Percentiles rank a stretch among this genome's conserved stretches.
These are phyloP conservation scores for Musa beccarii DNA, from an alignment of 176 grass and related monocot genomes.

Conservation along the genomic window DNA sequence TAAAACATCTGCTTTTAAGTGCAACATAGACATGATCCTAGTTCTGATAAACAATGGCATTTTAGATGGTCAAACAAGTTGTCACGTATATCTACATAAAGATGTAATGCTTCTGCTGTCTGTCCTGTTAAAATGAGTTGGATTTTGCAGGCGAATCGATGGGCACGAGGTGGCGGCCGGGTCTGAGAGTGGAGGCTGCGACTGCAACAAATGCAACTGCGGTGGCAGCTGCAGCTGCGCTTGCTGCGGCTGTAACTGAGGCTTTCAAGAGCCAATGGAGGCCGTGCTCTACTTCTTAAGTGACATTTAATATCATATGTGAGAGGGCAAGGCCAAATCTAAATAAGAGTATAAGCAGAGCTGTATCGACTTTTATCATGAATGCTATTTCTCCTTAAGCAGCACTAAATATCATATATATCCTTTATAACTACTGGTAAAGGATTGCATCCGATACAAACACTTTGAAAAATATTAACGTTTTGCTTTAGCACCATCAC, in stretches of 20 bases:
- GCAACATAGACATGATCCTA: too few species aligned
- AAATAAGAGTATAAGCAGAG: neutral
- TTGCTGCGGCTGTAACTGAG: constrained; percentile 11
- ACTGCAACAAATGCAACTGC: constrained; percentile 1
- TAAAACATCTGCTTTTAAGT: too few species aligned
- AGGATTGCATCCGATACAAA: too few species aligned
- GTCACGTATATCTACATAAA: too few species aligned
- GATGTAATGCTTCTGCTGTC: neutral
- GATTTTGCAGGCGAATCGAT: neutral
- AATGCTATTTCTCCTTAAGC: neutral
- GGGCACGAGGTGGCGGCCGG: neutral
- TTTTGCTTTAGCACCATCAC: too few species aligned
- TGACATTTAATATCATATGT: neutral
- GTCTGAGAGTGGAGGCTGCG: constrained; percentile 4
- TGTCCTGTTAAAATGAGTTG: neutral
- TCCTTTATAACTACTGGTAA: too few species aligned
- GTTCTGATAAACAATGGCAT: too few species aligned
- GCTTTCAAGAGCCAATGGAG: neutral
- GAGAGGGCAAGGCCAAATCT: neutral
- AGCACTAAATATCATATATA: too few species aligned
- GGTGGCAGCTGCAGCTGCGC: constrained; percentile 1
- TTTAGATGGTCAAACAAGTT: too few species aligned
- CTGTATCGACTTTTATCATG: neutral
- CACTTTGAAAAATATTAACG: too few species aligned
- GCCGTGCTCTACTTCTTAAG: neutral